Evolutionary conservation across 2,329 filamentous ascomycete genomes (phyloP).

Genomic region (Elsinoe arachidis): DNA sequence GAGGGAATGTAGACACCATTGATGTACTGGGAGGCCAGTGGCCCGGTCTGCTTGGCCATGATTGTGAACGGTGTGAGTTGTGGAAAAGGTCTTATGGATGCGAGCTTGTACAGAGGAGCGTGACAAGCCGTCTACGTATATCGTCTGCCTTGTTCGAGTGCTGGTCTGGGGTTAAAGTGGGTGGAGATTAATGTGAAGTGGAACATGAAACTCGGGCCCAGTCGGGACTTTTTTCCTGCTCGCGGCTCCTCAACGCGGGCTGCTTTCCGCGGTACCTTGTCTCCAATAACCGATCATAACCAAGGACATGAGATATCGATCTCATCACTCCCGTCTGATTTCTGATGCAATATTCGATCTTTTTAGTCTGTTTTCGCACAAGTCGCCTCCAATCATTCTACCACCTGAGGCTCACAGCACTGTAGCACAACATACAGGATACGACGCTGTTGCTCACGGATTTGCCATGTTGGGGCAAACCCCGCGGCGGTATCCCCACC

Average conservation of each 20-base stretch:
- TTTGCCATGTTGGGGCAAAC: background rate
- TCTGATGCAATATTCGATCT: too few relatives aligned
- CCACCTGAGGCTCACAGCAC: background rate
- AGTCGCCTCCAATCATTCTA: background rate
- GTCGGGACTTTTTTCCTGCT: conserved; percentile 2
- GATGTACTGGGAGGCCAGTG: conserved; percentile 55
- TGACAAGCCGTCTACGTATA: background rate
- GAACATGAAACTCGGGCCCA: background rate
- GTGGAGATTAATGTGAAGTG: conserved; percentile 1
- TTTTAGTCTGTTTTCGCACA: too few relatives aligned
- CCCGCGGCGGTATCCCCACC: background rate
- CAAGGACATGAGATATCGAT: background rate
- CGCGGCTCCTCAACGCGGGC: background rate
- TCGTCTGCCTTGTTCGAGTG: background rate
- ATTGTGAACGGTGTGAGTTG: background rate
- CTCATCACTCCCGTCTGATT: too few relatives aligned
- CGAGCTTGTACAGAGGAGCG: background rate
- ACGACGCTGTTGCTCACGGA: background rate
- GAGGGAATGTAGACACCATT: conserved; percentile 78
- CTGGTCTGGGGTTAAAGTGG: background rate
- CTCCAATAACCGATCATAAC: background rate
- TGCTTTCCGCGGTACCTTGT: background rate
- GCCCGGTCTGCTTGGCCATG: conserved; percentile 26
- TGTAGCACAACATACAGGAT: background rate
- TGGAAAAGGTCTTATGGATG: background rate